A percentile compares a stretch with the other conserved stretches of the same genome.
Evolutionary conservation across 2,329 filamentous ascomycete species (phyloP).

Genomic region (Lachnum nothofagi): DNA sequence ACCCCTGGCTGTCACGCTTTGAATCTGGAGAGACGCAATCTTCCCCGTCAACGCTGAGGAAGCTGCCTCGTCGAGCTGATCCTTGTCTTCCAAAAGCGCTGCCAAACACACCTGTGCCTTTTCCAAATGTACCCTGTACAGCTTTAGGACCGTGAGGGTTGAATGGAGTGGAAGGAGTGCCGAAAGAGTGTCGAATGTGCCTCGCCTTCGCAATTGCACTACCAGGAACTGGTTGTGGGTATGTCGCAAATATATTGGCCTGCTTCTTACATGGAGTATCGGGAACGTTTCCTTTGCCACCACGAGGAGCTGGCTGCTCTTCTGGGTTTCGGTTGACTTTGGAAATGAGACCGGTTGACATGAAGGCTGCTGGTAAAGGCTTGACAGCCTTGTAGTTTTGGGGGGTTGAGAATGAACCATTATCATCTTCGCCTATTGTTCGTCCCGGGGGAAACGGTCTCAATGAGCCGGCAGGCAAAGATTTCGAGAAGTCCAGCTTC

Average conservation of each 20-base stretch:
- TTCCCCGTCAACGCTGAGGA: conserved; percentile 75
- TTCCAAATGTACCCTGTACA: conserved; percentile 45
- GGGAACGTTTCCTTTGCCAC: conserved; percentile 67
- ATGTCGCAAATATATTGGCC: conserved; percentile 62
- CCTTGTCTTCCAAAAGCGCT: conserved; percentile 42
- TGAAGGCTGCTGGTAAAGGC: conserved; percentile 77
- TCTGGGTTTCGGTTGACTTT: conserved; percentile 87
- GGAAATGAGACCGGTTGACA: conserved; percentile 89
- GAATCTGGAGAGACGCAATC: conserved; percentile 45
- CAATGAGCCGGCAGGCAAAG: conserved; percentile 62
- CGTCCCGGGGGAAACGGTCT: conserved; percentile 39
- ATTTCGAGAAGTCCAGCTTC: conserved; percentile 63
- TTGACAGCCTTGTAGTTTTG: conserved; percentile 71
- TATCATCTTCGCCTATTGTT: conserved; percentile 42
- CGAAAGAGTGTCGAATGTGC: conserved; percentile 67
- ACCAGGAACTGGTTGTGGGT: conserved; percentile 52
- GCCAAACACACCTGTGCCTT: conserved; percentile 58
- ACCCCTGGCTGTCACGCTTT: conserved; percentile 54
- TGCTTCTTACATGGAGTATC: conserved; percentile 96
- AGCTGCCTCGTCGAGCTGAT: conserved; percentile 54
- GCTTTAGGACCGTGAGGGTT: conserved; percentile 49
- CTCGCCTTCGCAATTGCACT: conserved; percentile 57
- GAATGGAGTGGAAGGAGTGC: conserved; percentile 76
- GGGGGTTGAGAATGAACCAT: conserved; percentile 63
- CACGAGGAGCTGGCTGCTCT: conserved; percentile 48